These are phyloP conservation scores for Diospyros kaki DNA, from an alignment of 148 eudicot genomes.

Conservation along the genomic window DNA sequence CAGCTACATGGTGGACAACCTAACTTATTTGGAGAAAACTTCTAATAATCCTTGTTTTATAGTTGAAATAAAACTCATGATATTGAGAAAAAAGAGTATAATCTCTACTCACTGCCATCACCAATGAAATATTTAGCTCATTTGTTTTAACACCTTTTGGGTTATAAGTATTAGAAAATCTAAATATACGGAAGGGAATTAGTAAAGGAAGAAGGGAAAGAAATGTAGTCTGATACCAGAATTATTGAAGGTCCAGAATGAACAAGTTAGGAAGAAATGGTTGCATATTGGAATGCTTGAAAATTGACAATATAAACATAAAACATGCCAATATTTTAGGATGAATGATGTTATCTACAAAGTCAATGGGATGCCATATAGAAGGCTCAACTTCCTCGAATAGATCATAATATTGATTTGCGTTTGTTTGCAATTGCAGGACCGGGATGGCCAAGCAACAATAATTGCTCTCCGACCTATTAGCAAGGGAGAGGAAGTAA, in stretches of 20 bases:
- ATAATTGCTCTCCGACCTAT: constrained; percentile 63
- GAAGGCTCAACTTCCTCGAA: no score
- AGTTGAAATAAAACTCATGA: not conserved
- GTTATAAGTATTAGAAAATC: no score
- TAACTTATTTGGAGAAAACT: not conserved
- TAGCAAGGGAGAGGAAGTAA: constrained; percentile 71
- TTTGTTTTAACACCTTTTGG: not conserved
- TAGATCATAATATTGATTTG: not conserved
- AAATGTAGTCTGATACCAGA: no score
- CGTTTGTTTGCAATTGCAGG: constrained; percentile 39
- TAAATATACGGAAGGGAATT: no score
- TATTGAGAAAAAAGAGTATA: not conserved
- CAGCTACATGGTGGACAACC: not conserved
- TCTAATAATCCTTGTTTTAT: no score
- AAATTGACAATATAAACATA: not conserved
- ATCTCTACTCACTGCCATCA: not conserved
- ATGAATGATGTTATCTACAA: no score
- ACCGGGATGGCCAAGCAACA: constrained; percentile 81
- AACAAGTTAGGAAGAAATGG: no score
- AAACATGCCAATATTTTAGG: not conserved
- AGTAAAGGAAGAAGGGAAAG: no score
- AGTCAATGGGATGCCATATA: no score
- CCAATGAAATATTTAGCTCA: not conserved
- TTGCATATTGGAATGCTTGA: not conserved
- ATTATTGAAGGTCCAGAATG: no score